Conservation (phyloP, 164 flowering plant genomes). For the Aristolochia fimbriata region DNA sequence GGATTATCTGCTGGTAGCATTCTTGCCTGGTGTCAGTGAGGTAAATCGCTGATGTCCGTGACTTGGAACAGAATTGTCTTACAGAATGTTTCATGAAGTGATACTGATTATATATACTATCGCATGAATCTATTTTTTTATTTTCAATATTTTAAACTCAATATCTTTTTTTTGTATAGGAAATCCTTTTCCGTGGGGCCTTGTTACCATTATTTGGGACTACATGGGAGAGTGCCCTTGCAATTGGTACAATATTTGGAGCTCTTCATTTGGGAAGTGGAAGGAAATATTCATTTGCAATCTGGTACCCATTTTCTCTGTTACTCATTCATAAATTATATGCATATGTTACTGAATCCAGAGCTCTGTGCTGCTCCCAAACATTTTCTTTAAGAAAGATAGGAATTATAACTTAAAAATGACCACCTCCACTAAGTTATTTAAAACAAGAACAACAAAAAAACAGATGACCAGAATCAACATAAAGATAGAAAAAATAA, state of each 20-base stretch:
- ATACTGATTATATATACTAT: neutral
- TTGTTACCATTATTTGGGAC: conserved; percentile 69
- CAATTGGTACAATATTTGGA: conserved; percentile 64
- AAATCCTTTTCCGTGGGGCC: conserved; percentile 87
- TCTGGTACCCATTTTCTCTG: conserved; percentile 42
- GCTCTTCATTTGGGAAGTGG: conserved; percentile 76
- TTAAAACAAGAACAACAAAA: no score
- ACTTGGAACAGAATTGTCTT: neutral
- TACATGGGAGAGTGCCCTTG: conserved; percentile 41
- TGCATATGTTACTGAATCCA: no score
- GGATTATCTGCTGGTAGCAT: conserved; percentile 69
- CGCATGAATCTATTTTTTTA: neutral
- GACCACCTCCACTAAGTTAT: no score
- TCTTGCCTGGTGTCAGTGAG: conserved; percentile 84
- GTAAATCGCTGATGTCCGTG: conserved; percentile 18
- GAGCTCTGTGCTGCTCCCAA: no score
- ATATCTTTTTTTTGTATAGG: conserved; percentile 26
- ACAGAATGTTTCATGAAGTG: neutral
- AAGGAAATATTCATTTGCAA: conserved; percentile 66
- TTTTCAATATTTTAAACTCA: no score
- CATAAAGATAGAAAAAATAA: no score
- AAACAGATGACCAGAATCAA: no score
- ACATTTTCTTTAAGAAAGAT: no score
- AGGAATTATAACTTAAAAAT: no score
- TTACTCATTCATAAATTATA: neutral